phyloP scores from a whole-genome alignment of 1,284 basidiomycete species.

The Sphagnurus paluster region DNA sequence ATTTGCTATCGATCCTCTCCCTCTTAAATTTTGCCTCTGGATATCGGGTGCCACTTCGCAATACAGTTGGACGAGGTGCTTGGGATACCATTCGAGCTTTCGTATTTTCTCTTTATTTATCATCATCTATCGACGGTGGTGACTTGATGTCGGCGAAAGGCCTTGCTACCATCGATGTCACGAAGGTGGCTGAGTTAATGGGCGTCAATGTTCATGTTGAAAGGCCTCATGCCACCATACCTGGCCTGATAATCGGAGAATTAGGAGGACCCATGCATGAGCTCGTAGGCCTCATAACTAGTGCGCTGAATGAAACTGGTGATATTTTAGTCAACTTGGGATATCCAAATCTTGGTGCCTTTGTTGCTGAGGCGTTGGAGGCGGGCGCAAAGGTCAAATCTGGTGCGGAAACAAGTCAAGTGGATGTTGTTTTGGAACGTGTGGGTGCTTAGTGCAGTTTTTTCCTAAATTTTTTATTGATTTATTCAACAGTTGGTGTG shows the following conservation, averaged over 20 bases:
- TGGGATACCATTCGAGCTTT: conserved; percentile 80
- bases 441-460: conserved; percentile 37
- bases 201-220: conserved; percentile 71
- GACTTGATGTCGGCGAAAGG: conserved; percentile 70
- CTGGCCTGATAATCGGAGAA: conserved; percentile 74
- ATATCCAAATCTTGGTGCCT: conserved; percentile 71
- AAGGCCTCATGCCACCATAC: conserved; percentile 65
- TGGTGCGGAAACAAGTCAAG: conserved; percentile 35
- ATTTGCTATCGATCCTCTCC: conserved; percentile 69
- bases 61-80: conserved; percentile 70
- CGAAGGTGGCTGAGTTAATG: conserved; percentile 73
- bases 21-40: conserved; percentile 82
- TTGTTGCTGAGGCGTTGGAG: conserved; percentile 66
- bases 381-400: conserved; percentile 47
- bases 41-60: conserved; percentile 71
- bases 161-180: conserved; percentile 51
- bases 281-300: conserved; percentile 66
- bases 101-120: conserved; percentile 69
- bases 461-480: conserved; percentile 13
- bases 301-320: conserved; percentile 74
- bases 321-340: conserved; percentile 57
- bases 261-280: conserved; percentile 75
- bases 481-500: conserved; percentile 55
- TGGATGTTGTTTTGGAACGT: conserved; percentile 65
- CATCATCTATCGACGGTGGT: conserved; percentile 53